Evolutionary conservation across 768 basidiomycete genomes (phyloP), one percentile per base, ranked within the genome.

Genomic region (Amanita pseudoporphyria): DNA sequence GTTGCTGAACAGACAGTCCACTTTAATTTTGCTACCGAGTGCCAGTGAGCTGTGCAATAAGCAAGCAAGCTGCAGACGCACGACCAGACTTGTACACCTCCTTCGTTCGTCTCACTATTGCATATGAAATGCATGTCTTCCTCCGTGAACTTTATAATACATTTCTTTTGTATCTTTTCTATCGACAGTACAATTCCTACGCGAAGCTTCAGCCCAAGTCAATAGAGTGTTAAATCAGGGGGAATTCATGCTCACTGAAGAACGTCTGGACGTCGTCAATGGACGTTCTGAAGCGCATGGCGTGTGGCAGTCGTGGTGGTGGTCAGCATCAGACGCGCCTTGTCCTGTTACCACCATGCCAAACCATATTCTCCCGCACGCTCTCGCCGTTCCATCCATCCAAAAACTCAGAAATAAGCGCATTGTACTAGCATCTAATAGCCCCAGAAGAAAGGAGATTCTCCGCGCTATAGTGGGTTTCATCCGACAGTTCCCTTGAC

Each of bases 61-160:
- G 49, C 45, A 39, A 9, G 14, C 32, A n/a, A n/a, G n/a, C n/a
- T n/a, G n/a, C 40, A 33, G 18, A 53, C 64, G 37, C 43, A 71
- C 67, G 70, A 71, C 91, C 91, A 93, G 45, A 93, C 87, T 62
- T 93, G 90, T 3, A 90, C 81, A 3, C 87, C 87, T 0, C 86
- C 87, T 57, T 89, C 87, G 56, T 81, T 84, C 33, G 78, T 76
- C 47, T 89, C 86, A 42, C 72, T 77, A 51, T 84, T 83, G 69
- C 91, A 93, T 48, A 94, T 91, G 52, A 93, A 79, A 53, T 82
- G 81, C 71, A 92, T 82, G 32, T 77, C 78, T 12, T 69, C 71
- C 58, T 84, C 81, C 0, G 79, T 80, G 58, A 91, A 87, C 63
- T 82, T 82, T 61, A 93, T 79, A 50, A 88, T 81, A 56, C 86